Base-by-base conservation (phyloP, 169 alveolate genomes). In the Plasmodium gallinaceum region DNA sequence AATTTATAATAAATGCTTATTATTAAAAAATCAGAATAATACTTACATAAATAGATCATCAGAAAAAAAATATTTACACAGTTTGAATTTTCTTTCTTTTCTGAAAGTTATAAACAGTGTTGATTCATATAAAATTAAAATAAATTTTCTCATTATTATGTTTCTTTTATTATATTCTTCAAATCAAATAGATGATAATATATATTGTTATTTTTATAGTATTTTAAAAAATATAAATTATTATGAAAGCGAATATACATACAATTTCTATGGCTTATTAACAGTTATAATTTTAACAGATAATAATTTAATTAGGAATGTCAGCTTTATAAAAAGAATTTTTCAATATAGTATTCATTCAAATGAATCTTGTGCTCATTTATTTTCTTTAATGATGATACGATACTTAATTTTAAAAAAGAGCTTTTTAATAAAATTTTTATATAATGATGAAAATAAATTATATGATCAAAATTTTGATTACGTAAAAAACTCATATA, bases 301-400 rank as follows among this genome's bases (percentile, higher is more conserved):
- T 57, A 64, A 39, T 26, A 78, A 78, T 78, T 64, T 78, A 26
- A 78, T 78, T 2, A 46, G 89, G 46, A 78, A 78, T 58, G 66
- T 78, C 2, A 78, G 89, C 22, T 78, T 78, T 51, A 48, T 78
- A 64, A 78, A 78, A 42, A 51, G 89, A 78, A 78, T 78, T 39
- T 78, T 78, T 64, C 89, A 78, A 46, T 57, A 42, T 51, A 78
- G 89, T 54, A 78, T 78, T 14, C 89, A 78, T 78, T 46, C 89
- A 51, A 78, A 78, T 42, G 89, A 78, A 65, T 24, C 78, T 0
- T 64, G 78, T 32, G 32, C 89, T 42, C 76, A 65, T 46, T 16
- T 64, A 16, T 78, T 64, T 43, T 78, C 89, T 45, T 43, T 78
- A n/a, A 64, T 64, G 71, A 78, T 78, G 89, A 64, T 78, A 58